Base-by-base conservation (phyloP, 805 yeast genomes). In the Suhomyces sp. region DNA sequence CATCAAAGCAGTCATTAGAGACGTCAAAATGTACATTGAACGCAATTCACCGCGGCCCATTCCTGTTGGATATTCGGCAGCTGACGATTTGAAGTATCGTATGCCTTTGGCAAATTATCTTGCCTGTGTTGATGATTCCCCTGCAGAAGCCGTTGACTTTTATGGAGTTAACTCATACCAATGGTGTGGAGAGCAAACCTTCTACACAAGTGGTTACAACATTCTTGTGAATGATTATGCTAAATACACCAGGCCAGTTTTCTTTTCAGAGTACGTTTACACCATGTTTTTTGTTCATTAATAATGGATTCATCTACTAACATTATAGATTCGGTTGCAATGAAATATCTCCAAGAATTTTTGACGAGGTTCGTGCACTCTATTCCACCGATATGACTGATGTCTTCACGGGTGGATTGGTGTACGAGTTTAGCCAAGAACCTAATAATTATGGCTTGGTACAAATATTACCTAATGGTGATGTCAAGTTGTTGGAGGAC, bases 1-100 rank as follows among this genome's bases (percentile, higher is more conserved):
- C 53, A 68, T 91, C 27, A 87, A 88, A 50, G 88, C 86, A 0
- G 72, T 90, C 19, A 68, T 88, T 4, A 69, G 91, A 31, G 97
- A 91, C 60, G 74, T 91, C 66, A 90, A 90, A 57, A 63, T 63
- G 19, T 91, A 83, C 54, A 79, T 87, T 42, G 54, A 63, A 6
- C 49, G 55, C 18, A 76, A 86, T 49, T 60, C 79, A 3, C 73
- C 78, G 2, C 72, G 98, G 36, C 51, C 52, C 10, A 76, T 91
- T 12, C 98, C 98, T 0, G 86, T 91, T 23, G 98, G 98, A 0
- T 91, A 91, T 57, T 88, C 97, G 0, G 97, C 98, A 0, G 98
- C 97, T 1, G 98, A 91, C 61, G 97, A 90, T 52, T 70, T 90
- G 40, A 61, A 70, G 33, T 90, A 76, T 59, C 70, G 98, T 50